Base-by-base conservation (phyloP, 2,329 filamentous ascomycete genomes). In the Aspergillus novoparasiticus region DNA sequence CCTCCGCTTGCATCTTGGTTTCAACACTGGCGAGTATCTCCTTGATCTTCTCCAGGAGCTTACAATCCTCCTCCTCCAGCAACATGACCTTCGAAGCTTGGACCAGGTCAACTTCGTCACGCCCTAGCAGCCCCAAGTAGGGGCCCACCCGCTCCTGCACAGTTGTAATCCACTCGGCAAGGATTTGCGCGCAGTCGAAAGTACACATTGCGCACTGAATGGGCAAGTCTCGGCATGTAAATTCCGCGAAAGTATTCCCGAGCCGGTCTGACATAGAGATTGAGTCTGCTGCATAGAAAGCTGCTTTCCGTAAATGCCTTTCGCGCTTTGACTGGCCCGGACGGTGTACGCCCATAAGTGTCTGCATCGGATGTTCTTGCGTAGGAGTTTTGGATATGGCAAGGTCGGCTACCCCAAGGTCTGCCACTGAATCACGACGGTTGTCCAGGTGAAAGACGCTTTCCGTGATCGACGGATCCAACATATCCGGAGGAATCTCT, bases 111-210 rank as follows among this genome's bases (percentile, higher is more conserved):
- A 95, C 87, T 0, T 90, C 86, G 66, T 96, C 91, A 63, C 90
- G 89, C 14, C 94, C 94, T 1, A 98, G 85, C 6, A 97, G 88
- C 5, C 94, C 94, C 6, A 98, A 78, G 71, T 95, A 96, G 5
- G 89, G 88, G 0, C 94, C 94, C n/a, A 97, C 91, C 10, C 95
- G 90, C 73, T 97, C 94, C 76, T 99, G 95, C 4, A 98, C 87
- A 1, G 93, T 95, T 6, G 92, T 91, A 46, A 95, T 87, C 94
- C 94, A 99, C 78, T 98, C 94, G 0, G 93, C 93, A 36, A 99
- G 86, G 1, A 98, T 93, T 73, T 97, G 94, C 2, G 92, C 91
- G 73, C 94, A 98, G 73, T 98, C 94, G 72, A 97, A 96, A 6
- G 91, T 89, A 77, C 94, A 97, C 83, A 98, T 89, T 1, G 93